These are phyloP conservation scores for Hanseniaspora lachancei DNA, from an alignment of 805 yeast genomes.

Conservation along the genomic window DNA sequence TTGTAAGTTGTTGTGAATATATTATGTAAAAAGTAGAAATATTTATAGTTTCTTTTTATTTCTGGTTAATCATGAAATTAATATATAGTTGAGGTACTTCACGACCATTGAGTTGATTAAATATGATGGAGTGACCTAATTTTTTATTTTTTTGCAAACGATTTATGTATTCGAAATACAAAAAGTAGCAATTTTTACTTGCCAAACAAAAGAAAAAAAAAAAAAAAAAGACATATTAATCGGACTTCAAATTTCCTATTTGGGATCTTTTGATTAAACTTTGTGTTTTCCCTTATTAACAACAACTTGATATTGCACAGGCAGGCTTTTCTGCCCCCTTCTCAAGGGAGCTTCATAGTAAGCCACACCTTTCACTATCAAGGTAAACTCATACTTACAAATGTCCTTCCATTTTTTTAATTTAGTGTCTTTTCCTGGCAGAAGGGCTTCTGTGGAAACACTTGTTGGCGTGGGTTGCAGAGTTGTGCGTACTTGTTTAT, in stretches of 20 bases:
- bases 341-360: constrained; percentile 62
- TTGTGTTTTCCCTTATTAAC: constrained; percentile 37
- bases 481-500: not conserved
- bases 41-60: not conserved
- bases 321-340: constrained; percentile 39
- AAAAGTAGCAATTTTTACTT: not conserved
- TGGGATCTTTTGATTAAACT: not conserved
- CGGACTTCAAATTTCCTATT: constrained; percentile 3
- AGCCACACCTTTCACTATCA: constrained; percentile 70
- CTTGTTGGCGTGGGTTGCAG: constrained; percentile 1
- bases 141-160: not conserved
- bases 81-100: too few relatives aligned
- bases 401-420: constrained; percentile 58
- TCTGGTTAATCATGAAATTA: not conserved
- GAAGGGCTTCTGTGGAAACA: not conserved
- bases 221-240: not conserved
- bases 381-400: constrained; percentile 68
- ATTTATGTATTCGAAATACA: too few relatives aligned
- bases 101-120: too few relatives aligned
- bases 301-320: constrained; percentile 44
- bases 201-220: not conserved
- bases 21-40: not conserved
- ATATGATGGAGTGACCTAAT: not conserved
- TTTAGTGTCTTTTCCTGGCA: constrained; percentile 12
- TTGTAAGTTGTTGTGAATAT: not conserved